A percentile compares a stretch with the other conserved stretches of the same genome.
Conservation (phyloP, 2,329 filamentous ascomycete genomes). For the Onygenales sp. region DNA sequence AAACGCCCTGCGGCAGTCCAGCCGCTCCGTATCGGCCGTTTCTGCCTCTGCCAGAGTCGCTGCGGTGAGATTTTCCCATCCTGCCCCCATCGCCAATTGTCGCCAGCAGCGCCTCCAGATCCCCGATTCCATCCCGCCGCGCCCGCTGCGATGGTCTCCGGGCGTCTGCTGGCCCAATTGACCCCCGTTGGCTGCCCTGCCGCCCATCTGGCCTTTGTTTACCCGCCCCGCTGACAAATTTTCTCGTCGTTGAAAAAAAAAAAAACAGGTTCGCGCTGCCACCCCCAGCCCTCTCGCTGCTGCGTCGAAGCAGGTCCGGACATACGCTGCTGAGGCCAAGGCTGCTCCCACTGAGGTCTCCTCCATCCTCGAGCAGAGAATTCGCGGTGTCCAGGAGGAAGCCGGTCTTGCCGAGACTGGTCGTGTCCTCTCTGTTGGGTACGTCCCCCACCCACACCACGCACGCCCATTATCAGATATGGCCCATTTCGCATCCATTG, state of each 20-base stretch:
- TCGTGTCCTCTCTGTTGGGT: conserved; percentile 97
- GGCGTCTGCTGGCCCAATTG: conserved; percentile 15
- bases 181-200: conserved; percentile 12
- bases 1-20: conserved; percentile 94
- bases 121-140: conserved; percentile 22
- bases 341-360: conserved; percentile 96
- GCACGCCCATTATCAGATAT: conserved; percentile 15
- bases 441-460: conserved; percentile 41
- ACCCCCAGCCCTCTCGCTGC: conserved; percentile 67
- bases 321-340: conserved; percentile 89
- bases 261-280: conserved; percentile 68
- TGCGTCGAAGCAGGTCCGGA: conserved; percentile 63
- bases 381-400: conserved; percentile 97
- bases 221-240: conserved; percentile 39
- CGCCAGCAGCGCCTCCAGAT: conserved; percentile 25
- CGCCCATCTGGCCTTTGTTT: neutral
- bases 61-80: conserved; percentile 68
- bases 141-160: conserved; percentile 22
- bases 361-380: conserved; percentile 98
- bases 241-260: conserved; percentile 19
- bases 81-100: conserved; percentile 31
- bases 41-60: conserved; percentile 85
- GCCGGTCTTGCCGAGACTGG: conserved; percentile 94
- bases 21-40: conserved; percentile 88
- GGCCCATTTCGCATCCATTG: conserved; percentile 1